These are phyloP conservation scores for Kodamaea jinghongensis DNA, from an alignment of 805 yeast genomes.

Conservation along the genomic window DNA sequence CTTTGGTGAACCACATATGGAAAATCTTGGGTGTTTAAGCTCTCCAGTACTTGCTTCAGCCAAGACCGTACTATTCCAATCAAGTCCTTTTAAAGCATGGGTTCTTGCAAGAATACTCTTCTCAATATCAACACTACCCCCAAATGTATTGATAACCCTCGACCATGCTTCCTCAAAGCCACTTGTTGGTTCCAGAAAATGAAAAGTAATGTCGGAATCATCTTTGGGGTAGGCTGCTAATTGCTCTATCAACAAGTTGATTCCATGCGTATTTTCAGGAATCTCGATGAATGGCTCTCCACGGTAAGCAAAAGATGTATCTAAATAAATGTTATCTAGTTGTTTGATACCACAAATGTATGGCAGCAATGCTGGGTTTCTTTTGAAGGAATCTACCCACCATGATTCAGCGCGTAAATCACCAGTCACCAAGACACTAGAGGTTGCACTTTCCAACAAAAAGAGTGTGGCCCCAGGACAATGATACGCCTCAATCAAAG, in stretches of 20 bases:
- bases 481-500: slow-evolving; percentile 51
- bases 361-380: slow-evolving; percentile 41
- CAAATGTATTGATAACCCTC: slow-evolving; percentile 25
- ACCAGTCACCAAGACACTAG: slow-evolving; percentile 51
- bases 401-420: slow-evolving; percentile 56
- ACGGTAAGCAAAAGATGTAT: slow-evolving; percentile 51
- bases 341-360: slow-evolving; percentile 30
- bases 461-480: slow-evolving; percentile 62
- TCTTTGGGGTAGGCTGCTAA: slow-evolving; percentile 43
- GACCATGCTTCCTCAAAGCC: slow-evolving; percentile 60
- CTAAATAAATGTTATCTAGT: slow-evolving; percentile 50
- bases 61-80: slow-evolving; percentile 1
- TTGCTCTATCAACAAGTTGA: slow-evolving; percentile 28
- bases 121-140: slow-evolving; percentile 12
- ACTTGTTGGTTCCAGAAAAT: slow-evolving; percentile 36
- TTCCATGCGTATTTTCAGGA: slow-evolving; percentile 41
- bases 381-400: slow-evolving; percentile 42
- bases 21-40: not conserved
- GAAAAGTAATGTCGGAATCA: slow-evolving; percentile 37
- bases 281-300: slow-evolving; percentile 49
- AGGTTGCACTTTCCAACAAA: slow-evolving; percentile 34
- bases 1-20: not conserved
- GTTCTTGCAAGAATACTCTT: not conserved
- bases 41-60: not conserved
- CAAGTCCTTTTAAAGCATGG: not conserved